Percentiles rank a stretch among this genome's conserved stretches.
These are phyloP conservation scores for Chionographis japonica DNA, from an alignment of 106 monocot genomes.

Conservation along the genomic window DNA sequence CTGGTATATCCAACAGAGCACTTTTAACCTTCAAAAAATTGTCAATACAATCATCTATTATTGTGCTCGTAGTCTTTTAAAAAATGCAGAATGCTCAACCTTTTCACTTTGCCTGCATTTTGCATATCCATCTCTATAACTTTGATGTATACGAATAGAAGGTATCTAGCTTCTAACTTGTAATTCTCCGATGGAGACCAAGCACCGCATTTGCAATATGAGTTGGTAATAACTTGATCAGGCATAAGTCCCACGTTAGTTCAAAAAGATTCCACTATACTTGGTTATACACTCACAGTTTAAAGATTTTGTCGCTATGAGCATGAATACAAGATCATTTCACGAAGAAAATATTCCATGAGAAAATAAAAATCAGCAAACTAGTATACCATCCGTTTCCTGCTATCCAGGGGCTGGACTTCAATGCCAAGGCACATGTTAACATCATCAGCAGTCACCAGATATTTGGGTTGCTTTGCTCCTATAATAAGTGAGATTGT, in stretches of 20 bases:
- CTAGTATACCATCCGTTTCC: slow-evolving; percentile 58
- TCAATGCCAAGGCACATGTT: slow-evolving; percentile 71
- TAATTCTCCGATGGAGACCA: no score
- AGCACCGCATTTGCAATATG: no score
- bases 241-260: background rate
- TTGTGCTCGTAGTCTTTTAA: no score
- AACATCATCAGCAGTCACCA: slow-evolving; percentile 83
- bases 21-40: no score
- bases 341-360: background rate
- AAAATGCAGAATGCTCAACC: no score
- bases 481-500: slow-evolving; percentile 22
- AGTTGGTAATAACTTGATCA: background rate
- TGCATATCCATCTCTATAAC: no score
- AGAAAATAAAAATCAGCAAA: background rate
- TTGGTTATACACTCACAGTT: background rate
- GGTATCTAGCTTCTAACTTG: no score
- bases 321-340: background rate
- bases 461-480: slow-evolving; percentile 65
- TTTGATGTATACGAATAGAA: no score
- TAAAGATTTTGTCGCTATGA: background rate
- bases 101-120: no score
- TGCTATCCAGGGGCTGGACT: slow-evolving; percentile 75
- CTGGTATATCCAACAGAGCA: no score
- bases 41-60: no score
- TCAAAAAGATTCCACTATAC: no score